Base-by-base conservation (phyloP, 1,284 basidiomycete genomes). In the Acaromyces ingoldii region DNA sequence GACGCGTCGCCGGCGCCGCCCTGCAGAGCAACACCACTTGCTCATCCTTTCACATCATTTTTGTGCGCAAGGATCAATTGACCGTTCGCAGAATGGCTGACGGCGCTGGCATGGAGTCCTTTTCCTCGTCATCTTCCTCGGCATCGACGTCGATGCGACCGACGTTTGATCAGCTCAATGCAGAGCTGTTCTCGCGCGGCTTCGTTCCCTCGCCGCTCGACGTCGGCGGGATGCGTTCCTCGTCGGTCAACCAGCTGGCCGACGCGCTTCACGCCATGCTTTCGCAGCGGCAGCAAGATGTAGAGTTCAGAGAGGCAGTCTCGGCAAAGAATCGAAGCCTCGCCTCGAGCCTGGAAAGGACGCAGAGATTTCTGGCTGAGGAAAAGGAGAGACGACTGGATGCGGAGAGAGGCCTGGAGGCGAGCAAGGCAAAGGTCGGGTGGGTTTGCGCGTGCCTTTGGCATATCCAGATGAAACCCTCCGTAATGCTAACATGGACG, bases 121-220 rank as follows among this genome's bases (percentile, higher is more conserved):
- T n/a, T n/a, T n/a, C n/a, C n/a, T n/a, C n/a, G n/a, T n/a, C n/a
- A n/a, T n/a, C n/a, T n/a, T n/a, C n/a, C n/a, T n/a, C n/a, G n/a
- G n/a, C n/a, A n/a, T 34, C 33, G 13, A 13, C 33, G 13, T 34
- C 33, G 17, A 13, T 17, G 37, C 41, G 53, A 28, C 63, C 63
- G 7, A 58, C 59, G 2, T 67, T 67, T 34, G 58, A 62, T 29
- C 63, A 67, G 51, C 56, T 67, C 46, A 63, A 65, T 48, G 56
- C 60, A 3, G 55, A 53, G 1, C 58, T 67, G 17, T 42, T 67
- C 11, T 60, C 63, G 2, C 43, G 63, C 34, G 65, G 65, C n/a
- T 67, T 60, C 28, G 45, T 66, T 4, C 31, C 52, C 0, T 25
- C 44, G 6, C 61, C 61, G 29, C 57, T 67, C 26, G 50, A 58